Evolutionary conservation across 179 eudicot genomes (phyloP), one percentile per base, ranked within the genome.

Genomic region (Vitellaria paradoxa): DNA sequence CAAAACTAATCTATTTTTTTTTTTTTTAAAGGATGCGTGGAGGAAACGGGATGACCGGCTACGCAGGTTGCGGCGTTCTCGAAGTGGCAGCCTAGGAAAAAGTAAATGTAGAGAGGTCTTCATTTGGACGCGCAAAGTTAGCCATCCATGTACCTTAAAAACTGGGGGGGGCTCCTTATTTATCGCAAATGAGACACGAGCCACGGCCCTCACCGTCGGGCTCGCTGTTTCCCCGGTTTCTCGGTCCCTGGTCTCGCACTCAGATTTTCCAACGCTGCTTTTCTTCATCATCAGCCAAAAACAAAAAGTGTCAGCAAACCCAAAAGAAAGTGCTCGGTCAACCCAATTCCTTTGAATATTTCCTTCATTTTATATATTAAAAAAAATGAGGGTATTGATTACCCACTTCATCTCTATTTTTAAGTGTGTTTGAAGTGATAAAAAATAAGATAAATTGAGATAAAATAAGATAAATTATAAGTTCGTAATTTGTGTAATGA

Each of bases 41-140:
- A 37, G 53, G 3, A 15, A 18, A 59, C 65, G 63, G 26, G 24
- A 71, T 53, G 13, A 50, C 63, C 9, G 55, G 42, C 20, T 21
- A 9, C 46, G 75, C 57, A 73, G 68, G 77, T 61, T 40, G 61
- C 66, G 77, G 2, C 77, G 67, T 57, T 57, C 77, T 74, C 77
- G 77, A 74, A 60, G 77, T 74, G 77, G 77, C 77, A 63, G 66
- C 77, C 68, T 23, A 46, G n/a, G 6, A 62, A 24, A 24, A 53
- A 60, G 55, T 75, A 63, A 13, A 15, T 30, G 40, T 2, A 74
- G 45, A 61, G 26, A 61, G 37, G 37, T 30, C 37, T 2, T 30
- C 37, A 30, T 30, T 30, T 30, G 37, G 37, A 30, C 37, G 37
- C 37, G 2, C 37, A 30, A 30, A 30, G 37, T 30, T 30, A 12